These are phyloP conservation scores for Dalbergia oliveri DNA, from an alignment of 306 rosid species.

Conservation along the genomic window DNA sequence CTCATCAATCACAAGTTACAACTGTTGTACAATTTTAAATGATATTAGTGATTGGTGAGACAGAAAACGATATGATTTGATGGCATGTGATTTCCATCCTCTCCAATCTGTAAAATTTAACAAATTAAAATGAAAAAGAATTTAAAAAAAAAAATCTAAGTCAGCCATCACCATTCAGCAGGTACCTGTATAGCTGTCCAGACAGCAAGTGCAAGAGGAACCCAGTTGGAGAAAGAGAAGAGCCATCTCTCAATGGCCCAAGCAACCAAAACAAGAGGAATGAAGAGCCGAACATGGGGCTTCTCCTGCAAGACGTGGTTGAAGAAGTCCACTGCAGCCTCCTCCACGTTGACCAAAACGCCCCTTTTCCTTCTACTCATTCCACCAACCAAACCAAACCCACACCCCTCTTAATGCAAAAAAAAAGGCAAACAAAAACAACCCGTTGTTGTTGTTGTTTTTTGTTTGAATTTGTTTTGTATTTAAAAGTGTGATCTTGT, in stretches of 20 bases:
- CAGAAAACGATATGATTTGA: too few species aligned
- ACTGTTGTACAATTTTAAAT: too few species aligned
- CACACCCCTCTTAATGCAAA: background rate
- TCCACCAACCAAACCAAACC: slow-evolving; percentile 45
- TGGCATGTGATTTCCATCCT: too few species aligned
- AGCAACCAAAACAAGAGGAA: slow-evolving; percentile 76
- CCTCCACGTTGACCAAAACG: slow-evolving; percentile 52
- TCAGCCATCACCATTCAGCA: background rate
- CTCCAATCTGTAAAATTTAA: background rate
- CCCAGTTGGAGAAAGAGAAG: slow-evolving; percentile 85
- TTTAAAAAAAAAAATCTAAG: too few species aligned
- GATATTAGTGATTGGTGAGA: too few species aligned
- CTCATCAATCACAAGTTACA: too few species aligned
- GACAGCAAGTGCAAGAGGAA: slow-evolving; percentile 76
- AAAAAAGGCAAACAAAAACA: background rate
- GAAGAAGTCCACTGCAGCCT: slow-evolving; percentile 61
- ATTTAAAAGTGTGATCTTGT: slow-evolving; percentile 12
- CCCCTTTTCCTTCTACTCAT: slow-evolving; percentile 62
- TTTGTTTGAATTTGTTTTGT: background rate
- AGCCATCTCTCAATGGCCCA: slow-evolving; percentile 91
- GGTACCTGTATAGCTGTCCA: slow-evolving; percentile 90
- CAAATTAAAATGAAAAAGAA: background rate
- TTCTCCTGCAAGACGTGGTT: slow-evolving; percentile 61
- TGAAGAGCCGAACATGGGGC: slow-evolving; percentile 63
- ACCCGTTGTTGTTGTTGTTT: background rate